These are phyloP conservation scores for Hordeum pubiflorum DNA, from an alignment of 202 grass and related monocot species.

Conservation along the genomic window DNA sequence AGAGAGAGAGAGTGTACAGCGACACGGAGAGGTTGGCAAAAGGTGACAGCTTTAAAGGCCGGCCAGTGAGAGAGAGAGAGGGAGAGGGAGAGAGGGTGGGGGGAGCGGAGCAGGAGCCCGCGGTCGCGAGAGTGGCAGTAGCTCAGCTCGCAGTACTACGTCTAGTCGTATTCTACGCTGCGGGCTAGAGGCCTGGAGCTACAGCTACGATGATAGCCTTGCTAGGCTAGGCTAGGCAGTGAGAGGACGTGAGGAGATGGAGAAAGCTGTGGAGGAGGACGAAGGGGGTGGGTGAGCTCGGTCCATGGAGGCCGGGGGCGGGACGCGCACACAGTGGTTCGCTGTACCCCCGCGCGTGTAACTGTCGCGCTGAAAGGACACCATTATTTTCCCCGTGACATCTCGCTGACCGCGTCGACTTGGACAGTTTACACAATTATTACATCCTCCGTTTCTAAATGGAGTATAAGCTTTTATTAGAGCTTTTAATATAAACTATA, in stretches of 20 bases:
- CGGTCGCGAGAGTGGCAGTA: conserved; percentile 28
- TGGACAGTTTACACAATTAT: background rate
- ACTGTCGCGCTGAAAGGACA: conserved; percentile 14
- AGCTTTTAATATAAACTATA: no score
- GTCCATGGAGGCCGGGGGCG: background rate
- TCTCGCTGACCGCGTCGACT: background rate
- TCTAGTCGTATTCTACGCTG: background rate
- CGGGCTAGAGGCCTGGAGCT: background rate
- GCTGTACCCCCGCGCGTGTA: background rate
- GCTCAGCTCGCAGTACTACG: conserved; percentile 32
- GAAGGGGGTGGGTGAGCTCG: conserved; percentile 10
- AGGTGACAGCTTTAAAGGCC: conserved; percentile 89
- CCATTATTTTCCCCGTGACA: conserved; percentile 40
- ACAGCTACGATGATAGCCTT: background rate
- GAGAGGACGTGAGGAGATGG: conserved; percentile 14
- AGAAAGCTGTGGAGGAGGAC: background rate
- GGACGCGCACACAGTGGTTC: background rate
- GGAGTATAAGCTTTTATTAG: no score
- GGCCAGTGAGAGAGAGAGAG: conserved; percentile 17
- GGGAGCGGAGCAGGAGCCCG: conserved; percentile 25
- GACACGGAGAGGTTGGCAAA: conserved; percentile 27
- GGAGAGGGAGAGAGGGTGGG: background rate
- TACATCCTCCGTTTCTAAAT: no score
- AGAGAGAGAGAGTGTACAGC: background rate
- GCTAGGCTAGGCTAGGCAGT: background rate